Evolutionary conservation across 345 rosid genomes (phyloP).

Genomic region (Citrus sp.): DNA sequence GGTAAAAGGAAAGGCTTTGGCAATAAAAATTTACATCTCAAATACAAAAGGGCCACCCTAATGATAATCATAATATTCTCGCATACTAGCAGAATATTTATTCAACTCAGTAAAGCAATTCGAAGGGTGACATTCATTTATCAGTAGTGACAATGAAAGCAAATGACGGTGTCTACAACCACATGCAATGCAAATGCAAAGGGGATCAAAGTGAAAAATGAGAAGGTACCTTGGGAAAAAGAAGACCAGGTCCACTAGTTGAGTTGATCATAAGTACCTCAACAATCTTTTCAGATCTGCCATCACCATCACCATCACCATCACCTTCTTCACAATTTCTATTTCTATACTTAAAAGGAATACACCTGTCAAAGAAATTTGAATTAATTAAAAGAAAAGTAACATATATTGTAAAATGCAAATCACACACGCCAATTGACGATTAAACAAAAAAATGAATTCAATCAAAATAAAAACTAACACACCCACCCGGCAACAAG

Average conservation of each 20-base stretch:
- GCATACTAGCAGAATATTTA: background rate
- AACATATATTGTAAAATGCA: background rate
- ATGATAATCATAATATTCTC: background rate
- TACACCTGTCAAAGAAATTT: constrained; percentile 32
- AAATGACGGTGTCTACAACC: no score
- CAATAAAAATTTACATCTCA: background rate
- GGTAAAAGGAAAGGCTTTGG: background rate
- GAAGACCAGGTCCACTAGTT: constrained; percentile 50
- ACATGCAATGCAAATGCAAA: background rate
- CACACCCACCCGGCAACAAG: constrained; percentile 97
- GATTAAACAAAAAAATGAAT: background rate
- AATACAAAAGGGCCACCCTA: background rate
- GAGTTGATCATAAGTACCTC: constrained; percentile 48
- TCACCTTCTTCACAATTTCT: background rate
- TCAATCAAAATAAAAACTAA: background rate
- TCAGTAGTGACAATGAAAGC: no score
- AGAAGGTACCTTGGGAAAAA: constrained; percentile 46
- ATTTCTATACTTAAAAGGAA: constrained; percentile 39
- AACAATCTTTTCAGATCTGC: constrained; percentile 25
- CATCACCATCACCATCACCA: constrained; percentile 9
- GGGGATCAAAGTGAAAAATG: background rate
- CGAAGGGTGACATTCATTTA: no score
- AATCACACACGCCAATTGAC: background rate
- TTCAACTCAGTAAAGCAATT: background rate
- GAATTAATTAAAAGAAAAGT: no score